Conservation (phyloP, 208 protist species). For the Leishmania major region DNA sequence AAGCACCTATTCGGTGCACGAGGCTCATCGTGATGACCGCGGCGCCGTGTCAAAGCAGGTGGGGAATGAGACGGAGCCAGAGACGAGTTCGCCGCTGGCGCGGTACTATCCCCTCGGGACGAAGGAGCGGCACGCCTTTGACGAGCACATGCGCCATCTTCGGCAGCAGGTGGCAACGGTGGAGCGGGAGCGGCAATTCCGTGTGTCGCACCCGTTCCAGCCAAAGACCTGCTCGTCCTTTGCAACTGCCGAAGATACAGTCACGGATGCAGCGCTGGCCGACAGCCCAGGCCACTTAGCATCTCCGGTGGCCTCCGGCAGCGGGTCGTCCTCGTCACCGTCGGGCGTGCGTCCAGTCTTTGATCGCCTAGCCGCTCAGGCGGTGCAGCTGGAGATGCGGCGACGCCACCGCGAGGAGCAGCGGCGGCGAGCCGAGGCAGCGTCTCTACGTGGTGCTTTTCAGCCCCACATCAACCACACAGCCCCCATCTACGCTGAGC, state of each 20-base stretch:
- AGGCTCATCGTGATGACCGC: background rate
- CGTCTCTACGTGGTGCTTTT: constrained; percentile 44
- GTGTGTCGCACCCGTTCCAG: constrained; percentile 22
- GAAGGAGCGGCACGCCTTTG: constrained; percentile 55
- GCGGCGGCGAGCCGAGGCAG: constrained; percentile 48
- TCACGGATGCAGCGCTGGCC: background rate
- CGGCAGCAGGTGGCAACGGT: constrained; percentile 3
- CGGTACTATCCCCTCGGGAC: constrained; percentile 71
- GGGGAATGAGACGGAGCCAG: background rate
- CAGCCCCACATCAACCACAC: constrained; percentile 54
- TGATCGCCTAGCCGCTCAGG: constrained; percentile 55
- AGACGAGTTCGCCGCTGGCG: background rate
- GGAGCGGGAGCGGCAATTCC: constrained; percentile 24
- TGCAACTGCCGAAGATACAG: background rate
- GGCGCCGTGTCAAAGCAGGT: background rate
- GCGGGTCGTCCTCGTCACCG: background rate
- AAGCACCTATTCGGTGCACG: constrained; percentile 30
- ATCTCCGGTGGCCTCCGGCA: background rate
- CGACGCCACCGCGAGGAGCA: constrained; percentile 39
- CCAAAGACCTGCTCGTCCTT: background rate
- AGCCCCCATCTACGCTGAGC: constrained; percentile 14
- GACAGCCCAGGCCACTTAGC: background rate
- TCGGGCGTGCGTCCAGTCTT: constrained; percentile 39
- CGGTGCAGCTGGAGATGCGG: constrained; percentile 37
- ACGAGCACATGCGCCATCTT: constrained; percentile 44